Base-by-base conservation (phyloP, 768 basidiomycete species). In the Kockovaella imperatae region DNA sequence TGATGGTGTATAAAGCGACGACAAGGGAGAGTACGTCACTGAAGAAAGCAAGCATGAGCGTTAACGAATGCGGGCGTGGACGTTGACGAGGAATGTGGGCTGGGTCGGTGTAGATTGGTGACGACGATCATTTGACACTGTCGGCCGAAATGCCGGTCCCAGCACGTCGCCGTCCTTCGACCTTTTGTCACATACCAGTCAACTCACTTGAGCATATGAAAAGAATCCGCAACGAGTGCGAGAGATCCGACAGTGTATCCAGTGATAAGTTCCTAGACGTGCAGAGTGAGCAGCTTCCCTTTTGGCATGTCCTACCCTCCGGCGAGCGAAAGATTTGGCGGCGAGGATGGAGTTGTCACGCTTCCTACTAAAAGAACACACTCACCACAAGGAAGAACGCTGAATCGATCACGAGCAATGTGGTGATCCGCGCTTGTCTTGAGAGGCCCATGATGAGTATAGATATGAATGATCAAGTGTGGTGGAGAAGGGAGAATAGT, bases 11-110 rank as follows among this genome's bases (percentile, higher is more conserved):
- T 7, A 97, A 80, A 2, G 93, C 95, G 44, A 97, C 90, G 49
- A 91, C 68, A 51, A 99, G 75, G 70, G 90, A 95, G 80, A 95
- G 80, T 59, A 95, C 88, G 78, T 99, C 95, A 75, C 93, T 97
- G 72, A 42, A 47, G 38, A 25, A 45, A 34, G 20, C 15, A 13
- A 39, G 38, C 11, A 39, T 39, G 5, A 39, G 13, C 10, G 3
- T 3, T 3, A 14, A n/a, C n/a, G n/a, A n/a, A n/a, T n/a, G n/a
- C n/a, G n/a, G n/a, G n/a, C n/a, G n/a, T n/a, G n/a, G n/a, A n/a
- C n/a, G n/a, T n/a, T n/a, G n/a, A n/a, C n/a, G n/a, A n/a, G n/a
- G n/a, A n/a, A n/a, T n/a, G n/a, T n/a, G n/a, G n/a, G n/a, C n/a
- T n/a, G n/a, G n/a, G n/a, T n/a, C n/a, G n/a, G n/a, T n/a, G n/a